phyloP scores from a whole-genome alignment of 2,329 filamentous ascomycete species.

The Coniella vitis region DNA sequence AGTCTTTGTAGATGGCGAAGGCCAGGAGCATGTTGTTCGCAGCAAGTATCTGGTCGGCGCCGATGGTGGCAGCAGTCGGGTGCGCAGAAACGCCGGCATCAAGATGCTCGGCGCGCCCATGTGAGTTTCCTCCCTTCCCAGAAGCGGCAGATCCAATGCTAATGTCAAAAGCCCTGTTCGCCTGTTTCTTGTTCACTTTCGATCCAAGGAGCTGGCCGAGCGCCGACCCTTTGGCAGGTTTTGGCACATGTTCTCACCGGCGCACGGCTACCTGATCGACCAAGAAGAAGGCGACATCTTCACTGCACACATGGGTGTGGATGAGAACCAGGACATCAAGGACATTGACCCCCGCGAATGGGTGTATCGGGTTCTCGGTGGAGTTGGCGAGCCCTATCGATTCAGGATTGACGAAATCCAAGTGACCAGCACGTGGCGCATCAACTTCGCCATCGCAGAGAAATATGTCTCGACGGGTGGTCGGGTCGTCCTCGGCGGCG shows the following conservation, averaged over 20 bases:
- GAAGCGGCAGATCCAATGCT: not conserved
- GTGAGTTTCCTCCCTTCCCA: not conserved
- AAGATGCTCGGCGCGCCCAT: constrained; percentile 1
- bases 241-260: constrained; percentile 7
- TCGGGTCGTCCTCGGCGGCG: constrained; percentile 24
- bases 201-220: constrained; percentile 2
- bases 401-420: constrained; percentile 21
- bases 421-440: constrained; percentile 18
- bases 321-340: not conserved
- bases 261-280: constrained; percentile 3
- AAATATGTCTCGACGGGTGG: not conserved
- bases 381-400: constrained; percentile 2
- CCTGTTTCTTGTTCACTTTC: constrained; percentile 6
- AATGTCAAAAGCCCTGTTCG: constrained; percentile 3
- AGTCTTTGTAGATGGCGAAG: not conserved
- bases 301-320: not conserved
- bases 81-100: constrained; percentile 38
- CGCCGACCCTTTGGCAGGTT: constrained; percentile 1
- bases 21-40: constrained; percentile 2
- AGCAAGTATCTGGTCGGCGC: constrained; percentile 39
- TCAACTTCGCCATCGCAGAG: constrained; percentile 18
- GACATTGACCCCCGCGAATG: not conserved
- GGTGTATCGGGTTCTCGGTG: constrained; percentile 9
- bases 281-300: constrained; percentile 1
- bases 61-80: constrained; percentile 44